Evolutionary conservation across 208 protist genomes (phyloP).

Genomic region (Acanthamoeba castellanii): DNA sequence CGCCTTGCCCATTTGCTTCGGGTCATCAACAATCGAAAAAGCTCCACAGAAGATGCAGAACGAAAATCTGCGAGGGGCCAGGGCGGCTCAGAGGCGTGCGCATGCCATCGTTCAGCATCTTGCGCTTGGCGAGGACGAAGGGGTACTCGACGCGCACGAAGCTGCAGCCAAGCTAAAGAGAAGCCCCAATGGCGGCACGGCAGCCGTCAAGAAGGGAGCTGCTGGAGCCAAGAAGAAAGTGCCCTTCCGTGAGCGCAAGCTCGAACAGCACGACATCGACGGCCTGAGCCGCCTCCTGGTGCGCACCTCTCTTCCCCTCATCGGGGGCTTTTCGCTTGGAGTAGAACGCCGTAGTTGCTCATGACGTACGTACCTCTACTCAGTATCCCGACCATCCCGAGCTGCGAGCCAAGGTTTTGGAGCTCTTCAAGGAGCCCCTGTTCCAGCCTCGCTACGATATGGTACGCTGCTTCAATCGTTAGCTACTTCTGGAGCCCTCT

Average conservation of each 20-base stretch:
- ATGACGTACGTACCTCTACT: neutral
- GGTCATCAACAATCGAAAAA: neutral
- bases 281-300: neutral
- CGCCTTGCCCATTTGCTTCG: neutral
- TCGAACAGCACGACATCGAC: neutral
- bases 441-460: slow-evolving; percentile 65
- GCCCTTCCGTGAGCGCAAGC: slow-evolving; percentile 9
- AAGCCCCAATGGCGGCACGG: neutral
- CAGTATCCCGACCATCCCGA: slow-evolving; percentile 29
- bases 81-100: neutral
- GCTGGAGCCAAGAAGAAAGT: neutral
- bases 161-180: neutral
- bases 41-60: neutral
- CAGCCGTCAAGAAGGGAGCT: neutral
- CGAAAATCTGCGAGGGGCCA: neutral
- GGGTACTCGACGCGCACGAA: neutral
- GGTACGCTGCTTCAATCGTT: neutral
- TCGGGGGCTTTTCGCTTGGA: neutral
- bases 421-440: slow-evolving; percentile 76
- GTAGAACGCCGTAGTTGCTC: neutral
- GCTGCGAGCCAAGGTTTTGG: slow-evolving; percentile 7
- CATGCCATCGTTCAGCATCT: slow-evolving; percentile 10
- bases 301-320: neutral
- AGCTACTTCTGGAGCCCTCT: neutral
- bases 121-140: neutral